Evolutionary conservation across 306 rosid genomes (phyloP).

Genomic region (Rubus parviflorus): DNA sequence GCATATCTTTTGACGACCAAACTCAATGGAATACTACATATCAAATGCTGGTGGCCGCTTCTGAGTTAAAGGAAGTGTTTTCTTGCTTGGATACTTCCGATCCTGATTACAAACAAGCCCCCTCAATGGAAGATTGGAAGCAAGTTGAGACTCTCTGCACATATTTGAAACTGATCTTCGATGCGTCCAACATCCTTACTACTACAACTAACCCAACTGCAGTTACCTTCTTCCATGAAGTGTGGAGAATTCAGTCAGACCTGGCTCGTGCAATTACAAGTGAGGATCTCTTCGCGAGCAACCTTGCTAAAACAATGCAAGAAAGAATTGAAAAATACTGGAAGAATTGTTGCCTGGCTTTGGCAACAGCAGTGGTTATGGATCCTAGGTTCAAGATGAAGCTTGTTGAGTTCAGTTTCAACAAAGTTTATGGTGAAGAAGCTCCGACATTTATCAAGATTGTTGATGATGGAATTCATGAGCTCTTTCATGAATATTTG

Average conservation of each 20-base stretch:
- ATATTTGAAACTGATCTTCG: constrained; percentile 68
- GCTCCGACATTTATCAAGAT: constrained; percentile 63
- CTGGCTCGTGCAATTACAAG: constrained; percentile 47
- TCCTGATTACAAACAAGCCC: constrained; percentile 78
- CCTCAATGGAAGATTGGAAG: constrained; percentile 83
- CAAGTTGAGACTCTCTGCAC: constrained; percentile 69
- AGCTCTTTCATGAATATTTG: constrained; percentile 78
- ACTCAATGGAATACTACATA: constrained; percentile 84
- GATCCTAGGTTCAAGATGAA: constrained; percentile 98
- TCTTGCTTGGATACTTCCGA: constrained; percentile 80
- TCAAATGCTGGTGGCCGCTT: constrained; percentile 83
- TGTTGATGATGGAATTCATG: constrained; percentile 88
- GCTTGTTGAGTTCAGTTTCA: constrained; percentile 93
- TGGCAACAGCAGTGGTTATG: constrained; percentile 89
- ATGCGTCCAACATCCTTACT: constrained; percentile 71
- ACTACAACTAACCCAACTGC: constrained; percentile 62
- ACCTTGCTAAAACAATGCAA: constrained; percentile 56
- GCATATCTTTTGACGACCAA: constrained; percentile 73
- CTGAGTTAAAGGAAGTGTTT: constrained; percentile 81
- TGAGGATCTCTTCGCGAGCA: constrained; percentile 64
- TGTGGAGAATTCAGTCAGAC: constrained; percentile 87
- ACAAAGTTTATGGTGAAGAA: constrained; percentile 72
- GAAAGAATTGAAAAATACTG: constrained; percentile 74
- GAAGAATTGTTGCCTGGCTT: constrained; percentile 74
- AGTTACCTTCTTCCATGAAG: constrained; percentile 78